A percentile compares a stretch with the other conserved stretches of the same genome.
These are phyloP conservation scores for Candolleomyces eurysporus DNA, from an alignment of 768 basidiomycete species.

Conservation along the genomic window DNA sequence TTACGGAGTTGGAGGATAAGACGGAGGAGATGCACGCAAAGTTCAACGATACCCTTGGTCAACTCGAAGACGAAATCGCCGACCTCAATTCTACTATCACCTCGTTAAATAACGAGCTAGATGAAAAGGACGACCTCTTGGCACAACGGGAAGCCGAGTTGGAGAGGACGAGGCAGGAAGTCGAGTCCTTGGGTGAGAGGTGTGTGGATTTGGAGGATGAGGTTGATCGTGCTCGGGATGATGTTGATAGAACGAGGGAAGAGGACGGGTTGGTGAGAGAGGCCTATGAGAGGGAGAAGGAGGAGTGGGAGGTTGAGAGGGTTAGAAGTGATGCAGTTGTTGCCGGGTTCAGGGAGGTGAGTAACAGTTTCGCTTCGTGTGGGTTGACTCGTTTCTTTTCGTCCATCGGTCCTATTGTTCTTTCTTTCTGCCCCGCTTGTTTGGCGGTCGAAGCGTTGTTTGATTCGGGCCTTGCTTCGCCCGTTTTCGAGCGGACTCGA, in stretches of 20 bases:
- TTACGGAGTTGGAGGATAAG: constrained; percentile 74
- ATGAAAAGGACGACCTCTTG: constrained; percentile 73
- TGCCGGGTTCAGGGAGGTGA: constrained; percentile 77
- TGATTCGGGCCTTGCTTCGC: too few species aligned
- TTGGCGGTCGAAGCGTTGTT: too few species aligned
- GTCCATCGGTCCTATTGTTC: too few species aligned
- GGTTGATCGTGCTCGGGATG: constrained; percentile 29
- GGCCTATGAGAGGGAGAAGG: constrained; percentile 36
- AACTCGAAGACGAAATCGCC: constrained; percentile 75
- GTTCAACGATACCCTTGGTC: constrained; percentile 70
- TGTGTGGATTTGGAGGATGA: constrained; percentile 88
- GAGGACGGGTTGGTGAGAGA: constrained; percentile 43
- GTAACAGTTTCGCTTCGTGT: constrained; percentile 12
- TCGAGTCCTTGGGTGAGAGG: constrained; percentile 77
- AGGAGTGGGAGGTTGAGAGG: constrained; percentile 72
- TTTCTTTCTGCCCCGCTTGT: neutral
- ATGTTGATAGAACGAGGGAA: constrained; percentile 43
- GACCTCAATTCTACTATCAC: constrained; percentile 79
- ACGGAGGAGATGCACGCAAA: constrained; percentile 69
- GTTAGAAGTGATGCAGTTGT: constrained; percentile 67
- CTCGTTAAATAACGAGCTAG: constrained; percentile 58
- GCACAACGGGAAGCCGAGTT: constrained; percentile 81
- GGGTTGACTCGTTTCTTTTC: too few species aligned
- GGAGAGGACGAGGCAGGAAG: constrained; percentile 66
- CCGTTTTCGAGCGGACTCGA: too few species aligned